Base-by-base conservation (phyloP, 768 basidiomycete genomes). In the Crepidotus variabilis region DNA sequence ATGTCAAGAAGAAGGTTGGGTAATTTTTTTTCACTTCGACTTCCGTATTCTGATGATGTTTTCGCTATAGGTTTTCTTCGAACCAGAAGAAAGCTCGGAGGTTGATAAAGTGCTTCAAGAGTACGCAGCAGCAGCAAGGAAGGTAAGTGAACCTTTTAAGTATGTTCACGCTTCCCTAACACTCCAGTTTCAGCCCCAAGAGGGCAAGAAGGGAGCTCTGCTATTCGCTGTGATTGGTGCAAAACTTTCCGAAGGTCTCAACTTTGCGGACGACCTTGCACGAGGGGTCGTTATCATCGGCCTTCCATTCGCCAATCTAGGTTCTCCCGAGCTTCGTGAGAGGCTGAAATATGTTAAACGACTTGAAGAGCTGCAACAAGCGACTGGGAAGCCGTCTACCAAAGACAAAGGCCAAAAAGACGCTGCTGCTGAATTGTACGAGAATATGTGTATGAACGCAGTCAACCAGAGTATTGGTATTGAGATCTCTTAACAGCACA, bases 381-480 rank as follows among this genome's bases (percentile, higher is more conserved):
- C 72, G 1, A 59, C 66, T 24, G 39, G 39, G 39, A 43, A 43
- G 18, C 39, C 13, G 3, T 3, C 18, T 43, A 69, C 52, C 20
- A 68, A 60, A 58, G 67, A 65, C 46, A 66, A 58, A 8, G 78
- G 80, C 9, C 67, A 75, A 55, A 84, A 81, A 55, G 85, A 91
- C 60, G 87, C 91, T 5, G 89, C 83, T 4, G 78, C 84, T 20
- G 93, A 94, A 71, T 74, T 96, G 53, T 98, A 94, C 68, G 90
- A 91, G 75, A 92, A 92, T 63, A 82, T 92, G 81, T 92, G 90
- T 63, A 92, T 91, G 88, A 89, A 87, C 60, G 91, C 94, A 0
- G 94, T 99, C 52, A 99, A 99, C 71, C 96, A 99, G 69, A 93
- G 91, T 55, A 97, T 99, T 58, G 96, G 95, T 92, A 50, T 43